phyloP scores from a whole-genome alignment of 2,329 filamentous ascomycete genomes.

The Cercospora citrullina region DNA sequence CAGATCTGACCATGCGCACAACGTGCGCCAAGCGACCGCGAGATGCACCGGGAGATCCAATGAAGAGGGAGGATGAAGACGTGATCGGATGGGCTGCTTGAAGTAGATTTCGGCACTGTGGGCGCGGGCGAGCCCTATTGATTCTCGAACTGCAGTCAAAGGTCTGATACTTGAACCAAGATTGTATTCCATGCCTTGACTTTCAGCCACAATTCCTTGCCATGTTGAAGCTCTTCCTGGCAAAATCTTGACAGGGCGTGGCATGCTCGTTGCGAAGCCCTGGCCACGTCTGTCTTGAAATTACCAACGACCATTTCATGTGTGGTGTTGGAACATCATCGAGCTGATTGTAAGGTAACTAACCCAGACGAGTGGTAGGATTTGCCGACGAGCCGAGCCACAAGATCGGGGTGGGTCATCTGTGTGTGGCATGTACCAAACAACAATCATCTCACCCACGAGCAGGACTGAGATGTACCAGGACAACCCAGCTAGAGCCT shows the following conservation, averaged over 20 bases:
- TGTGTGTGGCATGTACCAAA: not conserved
- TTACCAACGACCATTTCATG: not conserved
- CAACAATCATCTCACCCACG: not conserved
- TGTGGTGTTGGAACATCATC: not conserved
- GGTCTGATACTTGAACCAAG: not conserved
- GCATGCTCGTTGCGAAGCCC: not conserved
- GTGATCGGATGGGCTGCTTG: not conserved
- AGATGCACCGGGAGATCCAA: slow-evolving; percentile 6
- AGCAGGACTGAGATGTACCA: not conserved
- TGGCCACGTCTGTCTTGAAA: not conserved
- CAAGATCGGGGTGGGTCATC: not conserved
- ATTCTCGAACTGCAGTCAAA: not conserved
- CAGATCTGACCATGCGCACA: slow-evolving; percentile 2
- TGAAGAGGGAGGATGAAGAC: not conserved
- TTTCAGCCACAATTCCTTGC: not conserved
- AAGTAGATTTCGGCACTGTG: not conserved
- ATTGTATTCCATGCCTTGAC: not conserved
- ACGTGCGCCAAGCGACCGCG: slow-evolving; percentile 19
- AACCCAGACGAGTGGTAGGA: not conserved
- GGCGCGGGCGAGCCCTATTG: not conserved
- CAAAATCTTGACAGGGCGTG: not conserved
- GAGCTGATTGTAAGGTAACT: not conserved
- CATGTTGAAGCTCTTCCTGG: not conserved
- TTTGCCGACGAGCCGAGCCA: not conserved
- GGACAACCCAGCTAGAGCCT: not conserved